Evolutionary conservation across 306 rosid species (phyloP), one percentile per base, ranked within the genome.

Genomic region (Cajanus cajan): DNA sequence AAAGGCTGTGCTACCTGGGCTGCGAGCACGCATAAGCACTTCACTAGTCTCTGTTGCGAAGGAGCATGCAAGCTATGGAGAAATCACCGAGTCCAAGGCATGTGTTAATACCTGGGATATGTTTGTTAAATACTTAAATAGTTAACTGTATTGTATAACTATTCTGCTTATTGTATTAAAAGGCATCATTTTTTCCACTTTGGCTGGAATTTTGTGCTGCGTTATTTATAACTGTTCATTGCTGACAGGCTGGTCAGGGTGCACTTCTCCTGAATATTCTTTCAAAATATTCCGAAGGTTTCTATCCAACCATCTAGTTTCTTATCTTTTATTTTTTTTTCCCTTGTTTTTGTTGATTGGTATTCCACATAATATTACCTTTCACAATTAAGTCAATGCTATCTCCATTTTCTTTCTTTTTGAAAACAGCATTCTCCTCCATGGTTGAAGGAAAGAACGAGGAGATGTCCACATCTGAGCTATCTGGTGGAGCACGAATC

Each of bases 391-490:
- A 40, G 45, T 59, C 50, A 75, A 45, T 69, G 24, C 62, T 47
- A 80, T 82, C 51, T 78, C 4, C n/a, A 40, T 71, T 54, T 57
- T 48, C 36, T 54, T 61, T 7, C 37, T 44, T 63, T 71, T 67
- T 84, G 37, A 58, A 78, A 82, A 85, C 89, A 96, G 99, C 98
- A 75, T 96, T 96, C 85, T 90, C 98, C 71, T 89, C 99, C 51
- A 91, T 91, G 90, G 91, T 96, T 47, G 99, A 96, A 77, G 99
- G 99, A 73, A 96, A 90, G 86, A 96, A 93, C 82, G 98, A 91
- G 87, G 98, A 93, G 90, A 93, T 96, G 99, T 89, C 96, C 15
- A 96, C 99, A 57, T 82, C 94, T 52, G 98, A 93, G 87, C 85
- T 96, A 62, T 90, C 97, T 66, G 99, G 98, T 44, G 99, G 98